These are phyloP conservation scores for Allantophomopsis cytisporea DNA, from an alignment of 2,329 filamentous ascomycete genomes.

Conservation along the genomic window DNA sequence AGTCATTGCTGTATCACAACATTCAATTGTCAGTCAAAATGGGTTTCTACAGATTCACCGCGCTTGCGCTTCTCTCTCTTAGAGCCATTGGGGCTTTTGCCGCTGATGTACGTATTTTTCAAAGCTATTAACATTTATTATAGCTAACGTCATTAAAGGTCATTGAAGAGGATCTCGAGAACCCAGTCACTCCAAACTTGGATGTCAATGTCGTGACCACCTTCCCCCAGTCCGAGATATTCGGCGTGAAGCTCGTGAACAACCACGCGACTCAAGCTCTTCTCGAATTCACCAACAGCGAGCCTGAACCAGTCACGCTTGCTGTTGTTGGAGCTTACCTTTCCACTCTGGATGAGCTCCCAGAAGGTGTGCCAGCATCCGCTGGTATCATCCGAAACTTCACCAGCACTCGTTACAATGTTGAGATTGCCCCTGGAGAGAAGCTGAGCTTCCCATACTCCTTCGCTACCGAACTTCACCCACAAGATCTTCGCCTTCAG, in stretches of 20 bases:
- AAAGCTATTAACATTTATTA: too few relatives aligned
- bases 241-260: constrained; percentile 93
- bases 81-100: constrained; percentile 52
- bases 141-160: constrained; percentile 1
- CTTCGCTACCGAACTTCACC: constrained; percentile 85
- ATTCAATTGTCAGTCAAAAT: constrained; percentile 31
- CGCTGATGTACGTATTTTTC: constrained; percentile 20
- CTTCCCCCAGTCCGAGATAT: constrained; percentile 57
- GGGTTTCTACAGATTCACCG: constrained; percentile 60
- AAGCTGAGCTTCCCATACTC: constrained; percentile 66
- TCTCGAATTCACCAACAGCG: constrained; percentile 74
- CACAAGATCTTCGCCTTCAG: constrained; percentile 73
- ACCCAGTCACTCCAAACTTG: constrained; percentile 27
- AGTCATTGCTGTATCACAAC: neutral
- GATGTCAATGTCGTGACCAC: constrained; percentile 51
- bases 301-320: constrained; percentile 61
- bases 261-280: constrained; percentile 73
- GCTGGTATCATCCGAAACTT: constrained; percentile 68
- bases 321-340: constrained; percentile 67
- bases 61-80: constrained; percentile 58
- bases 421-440: constrained; percentile 62
- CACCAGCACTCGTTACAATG: constrained; percentile 60
- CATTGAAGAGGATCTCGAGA: constrained; percentile 11
- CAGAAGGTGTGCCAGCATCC: constrained; percentile 29
- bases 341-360: constrained; percentile 38